Evolutionary conservation across 73 alveolate genomes (phyloP), one percentile per base, ranked within the genome.

Genomic region (Blepharisma stoltei): DNA sequence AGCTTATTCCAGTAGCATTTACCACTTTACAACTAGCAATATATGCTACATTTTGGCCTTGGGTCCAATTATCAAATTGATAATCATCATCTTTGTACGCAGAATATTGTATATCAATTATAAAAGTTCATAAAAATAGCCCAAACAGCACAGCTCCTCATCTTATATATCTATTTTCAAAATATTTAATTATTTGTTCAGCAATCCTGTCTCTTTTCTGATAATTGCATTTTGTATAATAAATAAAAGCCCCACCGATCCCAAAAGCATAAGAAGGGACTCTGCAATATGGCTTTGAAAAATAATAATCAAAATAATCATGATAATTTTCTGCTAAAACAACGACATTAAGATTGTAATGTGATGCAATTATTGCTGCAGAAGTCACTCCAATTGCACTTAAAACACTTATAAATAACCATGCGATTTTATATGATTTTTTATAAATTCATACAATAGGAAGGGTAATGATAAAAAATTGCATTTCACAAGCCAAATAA

Each of bases 21-120:
- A 52, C n/a, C 0, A 52, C 23, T 52, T 20, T 52, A 14, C n/a
- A 52, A 52, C 5, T 14, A 2, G 66, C 66, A 52, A 52, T 14
- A 52, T 52, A 52, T 0, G 66, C 66, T 52, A 20, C n/a, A 20
- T 11, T 52, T 20, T 52, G 5, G n/a, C 66, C 66, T 52, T 14
- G 23, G 0, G 66, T 14, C 4, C 66, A 52, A 14, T 52, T 20
- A 52, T 52, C 23, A 52, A 14, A 52, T 14, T 20, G n/a, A 52
- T 14, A 52, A 20, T 52, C 66, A 52, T 52, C 66, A 52, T 52
- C 27, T 20, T 52, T 52, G 66, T 52, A 52, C n/a, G 23, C 66
- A 14, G n/a, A 1, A 52, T 14, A 52, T 20, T 52, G 66, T 20
- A 52, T 20, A 52, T 52, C 23, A 52, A 52, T 52, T 20, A 52